These are phyloP conservation scores for Oryza nivara DNA, from an alignment of 176 grass and related monocot genomes.

Conservation along the genomic window DNA sequence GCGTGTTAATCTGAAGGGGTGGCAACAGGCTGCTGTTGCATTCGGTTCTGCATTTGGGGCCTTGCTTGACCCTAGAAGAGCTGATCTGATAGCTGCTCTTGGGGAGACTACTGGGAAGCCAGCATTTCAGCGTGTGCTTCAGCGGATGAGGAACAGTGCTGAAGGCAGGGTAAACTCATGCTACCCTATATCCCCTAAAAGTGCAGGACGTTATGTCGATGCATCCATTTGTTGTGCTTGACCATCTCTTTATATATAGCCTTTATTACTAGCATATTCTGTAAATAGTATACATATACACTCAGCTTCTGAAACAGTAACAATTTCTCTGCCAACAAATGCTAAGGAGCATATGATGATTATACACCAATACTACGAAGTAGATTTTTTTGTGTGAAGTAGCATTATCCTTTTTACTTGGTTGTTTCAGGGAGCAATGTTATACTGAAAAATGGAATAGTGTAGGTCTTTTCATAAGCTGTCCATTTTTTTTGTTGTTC, in stretches of 20 bases:
- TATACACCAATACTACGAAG: not conserved
- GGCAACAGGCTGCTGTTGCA: constrained; percentile 91
- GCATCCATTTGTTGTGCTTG: not conserved
- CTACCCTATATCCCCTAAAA: not conserved
- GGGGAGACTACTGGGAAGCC: constrained; percentile 92
- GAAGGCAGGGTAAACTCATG: constrained; percentile 76
- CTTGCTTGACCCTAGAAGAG: constrained; percentile 86
- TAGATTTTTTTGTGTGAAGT: not conserved
- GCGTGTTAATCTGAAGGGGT: constrained; percentile 75
- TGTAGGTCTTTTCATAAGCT: not conserved
- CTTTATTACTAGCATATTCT: not conserved
- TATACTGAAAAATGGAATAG: not conserved
- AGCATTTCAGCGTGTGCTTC: constrained; percentile 73
- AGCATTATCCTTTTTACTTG: not conserved
- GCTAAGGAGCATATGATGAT: not conserved
- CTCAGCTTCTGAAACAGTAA: not conserved
- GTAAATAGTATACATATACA: not conserved
- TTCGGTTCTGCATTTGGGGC: constrained; percentile 86
- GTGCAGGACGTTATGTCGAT: not conserved
- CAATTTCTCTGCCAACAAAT: not conserved
- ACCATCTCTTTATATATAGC: not conserved
- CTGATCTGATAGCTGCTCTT: constrained; percentile 91
- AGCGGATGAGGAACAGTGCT: constrained; percentile 72
- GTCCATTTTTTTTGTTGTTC: not conserved
- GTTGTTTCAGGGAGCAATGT: not conserved